Base-by-base conservation (phyloP, 1,139 yeast genomes). In the Ogataea hybrid region DNA sequence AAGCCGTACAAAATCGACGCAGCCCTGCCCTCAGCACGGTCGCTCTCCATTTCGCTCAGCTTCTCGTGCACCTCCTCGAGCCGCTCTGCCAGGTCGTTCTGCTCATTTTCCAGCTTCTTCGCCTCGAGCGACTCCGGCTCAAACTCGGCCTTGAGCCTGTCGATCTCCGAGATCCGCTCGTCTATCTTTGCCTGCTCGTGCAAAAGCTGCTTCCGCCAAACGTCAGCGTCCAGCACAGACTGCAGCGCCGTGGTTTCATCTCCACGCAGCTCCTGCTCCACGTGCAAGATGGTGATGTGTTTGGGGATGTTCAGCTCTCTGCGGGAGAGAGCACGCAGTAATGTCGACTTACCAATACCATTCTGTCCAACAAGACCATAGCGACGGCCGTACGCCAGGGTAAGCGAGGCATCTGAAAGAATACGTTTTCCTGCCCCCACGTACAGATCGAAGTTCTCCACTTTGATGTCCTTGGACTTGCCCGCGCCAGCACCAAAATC, bases 301-400 rank as follows among this genome's bases (percentile, higher is more conserved):
- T 87, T 88, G 14, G 98, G 97, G 53, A 92, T 84, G 45, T 88
- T 81, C 53, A 92, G 73, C 63, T 92, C 98, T 76, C 98, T 84
- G 63, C 95, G 79, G 0, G 97, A 84, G 41, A 92, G 71, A 0
- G 98, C 98, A 56, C 87, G 76, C 58, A 92, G 72, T 44, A 92
- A 70, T 0, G 98, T 92, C 32, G 97, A 90, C 63, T 92, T 92
- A 82, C 98, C 98, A 57, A 94, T 89, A 89, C 98, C 98, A 69
- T 92, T 92, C 62, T 90, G 95, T 66, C 98, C 98, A 35, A 92
- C 96, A 45, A 92, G 71, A 79, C 98, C 98, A 56, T 92, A 92
- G 64, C 98, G 78, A 66, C 88, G 88, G 42, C 98, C 98, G 61
- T 84, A 83, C 28, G 96, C 83, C 53, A 92, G 75, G 1, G 96